Conservation (phyloP, 768 basidiomycete genomes). For the Leccinum longicurvipes region DNA sequence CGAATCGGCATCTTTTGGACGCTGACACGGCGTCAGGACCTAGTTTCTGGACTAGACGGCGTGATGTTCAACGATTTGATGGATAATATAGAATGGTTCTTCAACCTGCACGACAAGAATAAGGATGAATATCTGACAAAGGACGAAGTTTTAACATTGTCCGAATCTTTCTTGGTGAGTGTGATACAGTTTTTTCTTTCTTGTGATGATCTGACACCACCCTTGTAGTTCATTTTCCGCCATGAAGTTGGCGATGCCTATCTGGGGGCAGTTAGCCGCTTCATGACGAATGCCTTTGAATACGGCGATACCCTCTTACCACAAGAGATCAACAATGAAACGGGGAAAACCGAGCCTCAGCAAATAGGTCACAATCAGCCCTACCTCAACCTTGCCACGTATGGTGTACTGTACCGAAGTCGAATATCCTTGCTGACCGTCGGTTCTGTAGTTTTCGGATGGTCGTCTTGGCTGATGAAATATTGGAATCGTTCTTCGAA, state of each 20-base stretch:
- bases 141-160: conserved; percentile 93
- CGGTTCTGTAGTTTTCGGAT: conserved; percentile 78
- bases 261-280: conserved; percentile 91
- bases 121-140: conserved; percentile 94
- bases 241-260: conserved; percentile 96
- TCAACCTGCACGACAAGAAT: conserved; percentile 92
- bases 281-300: conserved; percentile 98
- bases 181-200: neutral
- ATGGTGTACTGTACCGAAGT: conserved; percentile 20
- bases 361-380: conserved; percentile 74
- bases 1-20: neutral
- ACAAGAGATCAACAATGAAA: conserved; percentile 29
- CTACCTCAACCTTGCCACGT: conserved; percentile 91
- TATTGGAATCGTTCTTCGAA: conserved; percentile 96
- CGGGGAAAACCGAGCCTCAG: conserved; percentile 41
- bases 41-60: conserved; percentile 83
- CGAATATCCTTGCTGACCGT: conserved; percentile 8
- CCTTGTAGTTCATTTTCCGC: conserved; percentile 91
- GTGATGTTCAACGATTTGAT: conserved; percentile 97
- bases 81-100: conserved; percentile 99
- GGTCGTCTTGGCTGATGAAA: conserved; percentile 96
- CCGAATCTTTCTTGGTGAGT: conserved; percentile 84
- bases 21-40: conserved; percentile 52
- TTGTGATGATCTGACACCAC: conserved; percentile 2
- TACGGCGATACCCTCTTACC: conserved; percentile 93